Evolutionary conservation across 1,139 yeast species (phyloP).

Genomic region (Debaryomyces subglobosus): DNA sequence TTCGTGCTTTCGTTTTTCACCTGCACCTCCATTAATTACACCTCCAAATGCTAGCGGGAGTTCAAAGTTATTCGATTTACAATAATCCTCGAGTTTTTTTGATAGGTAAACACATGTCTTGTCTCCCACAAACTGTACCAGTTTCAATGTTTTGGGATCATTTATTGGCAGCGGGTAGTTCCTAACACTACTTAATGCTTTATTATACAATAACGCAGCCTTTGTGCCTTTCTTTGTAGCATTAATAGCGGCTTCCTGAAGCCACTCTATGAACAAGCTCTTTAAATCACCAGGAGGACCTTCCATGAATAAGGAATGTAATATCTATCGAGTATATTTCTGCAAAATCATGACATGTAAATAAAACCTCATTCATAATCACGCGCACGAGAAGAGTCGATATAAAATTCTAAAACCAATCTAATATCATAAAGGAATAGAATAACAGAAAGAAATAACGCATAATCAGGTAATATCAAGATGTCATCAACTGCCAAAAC

Average conservation of each 20-base stretch:
- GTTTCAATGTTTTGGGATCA: conserved; percentile 54
- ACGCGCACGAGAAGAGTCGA: conserved; percentile 8
- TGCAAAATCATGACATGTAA: background rate
- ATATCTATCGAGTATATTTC: background rate
- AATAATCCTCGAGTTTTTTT: conserved; percentile 45
- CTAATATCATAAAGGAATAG: background rate
- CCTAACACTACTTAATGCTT: conserved; percentile 52
- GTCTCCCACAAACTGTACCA: conserved; percentile 64
- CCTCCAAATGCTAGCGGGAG: conserved; percentile 42
- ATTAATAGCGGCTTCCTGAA: conserved; percentile 49
- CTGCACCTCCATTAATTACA: conserved; percentile 7
- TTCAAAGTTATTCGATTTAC: conserved; percentile 42
- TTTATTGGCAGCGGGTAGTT: conserved; percentile 43
- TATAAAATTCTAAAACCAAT: conserved; percentile 1
- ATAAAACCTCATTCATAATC: background rate
- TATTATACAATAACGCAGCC: conserved; percentile 46
- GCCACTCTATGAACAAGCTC: conserved; percentile 51
- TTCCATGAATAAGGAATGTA: conserved; percentile 9
- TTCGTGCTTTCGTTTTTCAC: conserved; percentile 4
- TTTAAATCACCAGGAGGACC: conserved; percentile 15
- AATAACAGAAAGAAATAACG: background rate
- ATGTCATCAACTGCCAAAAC: conserved; percentile 22
- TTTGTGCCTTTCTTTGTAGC: conserved; percentile 46
- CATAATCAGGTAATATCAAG: background rate
- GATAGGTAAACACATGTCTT: conserved; percentile 55